Evolutionary conservation across 2,329 filamentous ascomycete genomes (phyloP).

Genomic region (Talaromyces verruculosus): DNA sequence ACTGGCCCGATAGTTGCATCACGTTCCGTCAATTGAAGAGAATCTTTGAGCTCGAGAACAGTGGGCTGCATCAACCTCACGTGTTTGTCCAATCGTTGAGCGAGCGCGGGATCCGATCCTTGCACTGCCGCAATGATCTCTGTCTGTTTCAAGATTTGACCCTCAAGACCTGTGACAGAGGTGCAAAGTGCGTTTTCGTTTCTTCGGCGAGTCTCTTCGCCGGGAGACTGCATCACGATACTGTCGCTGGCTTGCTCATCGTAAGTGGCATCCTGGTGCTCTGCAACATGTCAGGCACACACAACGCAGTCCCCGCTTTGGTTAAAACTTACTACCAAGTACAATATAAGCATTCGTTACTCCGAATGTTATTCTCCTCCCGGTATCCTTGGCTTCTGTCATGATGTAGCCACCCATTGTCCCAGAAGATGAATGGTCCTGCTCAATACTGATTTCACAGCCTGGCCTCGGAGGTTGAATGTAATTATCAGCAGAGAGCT

Average conservation of each 20-base stretch:
- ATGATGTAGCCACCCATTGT: background rate
- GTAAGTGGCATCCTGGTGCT: background rate
- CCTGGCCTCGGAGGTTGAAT: background rate
- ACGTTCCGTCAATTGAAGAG: background rate
- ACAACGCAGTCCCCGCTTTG: background rate
- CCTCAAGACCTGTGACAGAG: background rate
- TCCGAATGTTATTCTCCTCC: background rate
- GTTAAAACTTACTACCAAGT: constrained; percentile 10
- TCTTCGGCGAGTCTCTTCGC: background rate
- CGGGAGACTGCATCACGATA: constrained; percentile 3
- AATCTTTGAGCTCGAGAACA: background rate
- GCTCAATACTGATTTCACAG: background rate
- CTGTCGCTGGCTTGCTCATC: background rate
- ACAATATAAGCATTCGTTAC: constrained; percentile 17
- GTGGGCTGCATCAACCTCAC: background rate
- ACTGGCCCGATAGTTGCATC: constrained; percentile 1
- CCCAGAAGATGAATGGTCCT: background rate
- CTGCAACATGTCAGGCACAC: background rate
- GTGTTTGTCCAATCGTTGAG: background rate
- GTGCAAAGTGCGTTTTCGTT: background rate
- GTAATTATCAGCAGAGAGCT: background rate
- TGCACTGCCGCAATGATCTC: background rate
- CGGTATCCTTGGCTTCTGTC: background rate
- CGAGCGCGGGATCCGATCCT: background rate
- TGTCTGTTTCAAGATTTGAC: background rate